phyloP scores from a whole-genome alignment of 306 rosid species.

The Sicyos baderoa region DNA sequence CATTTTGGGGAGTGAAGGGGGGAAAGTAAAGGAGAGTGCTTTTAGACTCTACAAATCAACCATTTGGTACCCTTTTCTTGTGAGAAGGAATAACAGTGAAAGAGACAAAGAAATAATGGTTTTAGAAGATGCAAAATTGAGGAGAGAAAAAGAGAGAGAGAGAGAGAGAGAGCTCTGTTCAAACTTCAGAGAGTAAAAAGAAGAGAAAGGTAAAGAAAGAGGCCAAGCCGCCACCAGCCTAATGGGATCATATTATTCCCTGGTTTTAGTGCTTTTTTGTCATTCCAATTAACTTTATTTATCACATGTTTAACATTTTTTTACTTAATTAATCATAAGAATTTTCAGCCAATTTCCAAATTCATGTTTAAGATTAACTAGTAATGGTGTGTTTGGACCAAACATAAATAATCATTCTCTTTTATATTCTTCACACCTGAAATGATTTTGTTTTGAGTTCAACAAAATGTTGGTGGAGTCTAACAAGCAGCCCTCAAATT shows the following conservation, averaged over 20 bases:
- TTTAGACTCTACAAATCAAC: constrained; percentile 26
- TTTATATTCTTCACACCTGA: too few species aligned
- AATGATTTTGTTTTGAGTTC: too few species aligned
- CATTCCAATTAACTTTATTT: neutral
- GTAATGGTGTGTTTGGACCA: too few species aligned
- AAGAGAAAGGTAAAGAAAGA: neutral
- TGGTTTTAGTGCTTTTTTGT: neutral
- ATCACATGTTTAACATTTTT: too few species aligned
- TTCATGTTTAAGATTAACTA: too few species aligned
- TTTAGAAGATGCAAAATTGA: constrained; percentile 29
- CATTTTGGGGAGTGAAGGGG: constrained; percentile 32
- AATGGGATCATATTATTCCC: neutral
- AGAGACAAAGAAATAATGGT: constrained; percentile 28
- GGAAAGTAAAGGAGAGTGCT: constrained; percentile 26
- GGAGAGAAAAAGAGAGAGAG: constrained; percentile 3
- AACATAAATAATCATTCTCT: too few species aligned
- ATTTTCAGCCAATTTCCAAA: too few species aligned
- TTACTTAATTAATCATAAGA: too few species aligned
- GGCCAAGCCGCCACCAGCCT: neutral
- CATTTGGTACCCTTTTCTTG: constrained; percentile 30
- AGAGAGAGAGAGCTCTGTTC: neutral
- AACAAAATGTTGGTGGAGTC: too few species aligned
- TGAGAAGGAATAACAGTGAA: constrained; percentile 26
- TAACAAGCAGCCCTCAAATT: too few species aligned
- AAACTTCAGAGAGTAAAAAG: constrained; percentile 10